Conservation (phyloP, 31 red algal species). For the Endocladia muricata region DNA sequence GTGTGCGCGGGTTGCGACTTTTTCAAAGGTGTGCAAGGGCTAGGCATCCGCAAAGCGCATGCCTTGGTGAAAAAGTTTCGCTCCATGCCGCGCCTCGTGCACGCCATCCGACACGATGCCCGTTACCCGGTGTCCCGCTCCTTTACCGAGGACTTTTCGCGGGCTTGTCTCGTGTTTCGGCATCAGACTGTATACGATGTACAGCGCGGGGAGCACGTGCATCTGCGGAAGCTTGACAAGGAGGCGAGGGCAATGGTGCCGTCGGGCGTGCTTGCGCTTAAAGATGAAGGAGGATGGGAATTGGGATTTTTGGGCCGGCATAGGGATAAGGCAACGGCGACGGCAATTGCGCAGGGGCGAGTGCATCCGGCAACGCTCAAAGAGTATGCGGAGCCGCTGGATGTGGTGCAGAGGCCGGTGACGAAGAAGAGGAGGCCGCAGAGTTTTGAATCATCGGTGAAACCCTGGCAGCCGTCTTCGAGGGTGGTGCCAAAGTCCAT, state of each 20-base stretch:
- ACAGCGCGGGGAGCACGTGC: neutral
- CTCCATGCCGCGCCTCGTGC: constrained; percentile 51
- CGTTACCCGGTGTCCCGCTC: constrained; percentile 25
- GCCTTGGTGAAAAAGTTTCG: constrained; percentile 52
- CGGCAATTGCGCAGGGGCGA: constrained; percentile 33
- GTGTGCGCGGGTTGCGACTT: constrained; percentile 97
- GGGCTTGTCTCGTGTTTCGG: constrained; percentile 84
- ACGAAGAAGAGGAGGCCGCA: constrained; percentile 1
- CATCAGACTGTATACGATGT: constrained; percentile 93
- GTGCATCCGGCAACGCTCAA: constrained; percentile 53
- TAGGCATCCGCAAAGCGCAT: constrained; percentile 86
- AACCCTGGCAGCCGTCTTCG: neutral
- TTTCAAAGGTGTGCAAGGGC: constrained; percentile 83
- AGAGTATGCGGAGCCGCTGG: constrained; percentile 62
- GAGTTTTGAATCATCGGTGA: constrained; percentile 7
- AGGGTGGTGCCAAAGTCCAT: constrained; percentile 2
- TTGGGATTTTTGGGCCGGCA: constrained; percentile 46
- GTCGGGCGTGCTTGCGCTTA: constrained; percentile 19
- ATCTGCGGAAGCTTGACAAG: constrained; percentile 44
- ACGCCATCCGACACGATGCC: constrained; percentile 37
- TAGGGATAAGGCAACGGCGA: constrained; percentile 24
- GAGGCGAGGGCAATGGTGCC: constrained; percentile 21
- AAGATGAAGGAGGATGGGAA: constrained; percentile 25
- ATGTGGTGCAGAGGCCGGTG: constrained; percentile 33
- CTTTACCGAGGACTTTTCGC: constrained; percentile 60